Evolutionary conservation across 371 early-diverging fungal species (phyloP), one percentile per base, ranked within the genome.

Genomic region (Circinella umbellata): DNA sequence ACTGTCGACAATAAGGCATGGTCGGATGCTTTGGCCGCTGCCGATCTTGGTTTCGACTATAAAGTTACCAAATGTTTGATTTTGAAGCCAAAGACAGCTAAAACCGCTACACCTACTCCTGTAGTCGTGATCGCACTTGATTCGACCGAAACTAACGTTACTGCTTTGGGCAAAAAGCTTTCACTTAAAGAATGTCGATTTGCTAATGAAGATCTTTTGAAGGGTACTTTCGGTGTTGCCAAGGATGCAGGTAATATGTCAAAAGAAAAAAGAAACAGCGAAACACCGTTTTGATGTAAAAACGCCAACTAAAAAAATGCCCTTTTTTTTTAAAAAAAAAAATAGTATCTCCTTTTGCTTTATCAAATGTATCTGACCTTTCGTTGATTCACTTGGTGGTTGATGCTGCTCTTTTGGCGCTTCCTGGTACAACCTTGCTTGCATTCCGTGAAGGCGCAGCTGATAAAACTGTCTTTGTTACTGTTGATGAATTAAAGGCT

Each of bases 31-130:
- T 79, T 90, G 34, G 72, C 73, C 13, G 54, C 68, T 42, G 73
- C 70, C 57, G 67, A 65, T 48, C 39, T 63, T 48, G 59, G 70
- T 51, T 39, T 74, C 70, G 67, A 62, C 36, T 80, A 70, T 67
- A 71, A 77, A 46, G 66, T 81, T 18, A 88, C 90, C 71, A 90
- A 91, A 73, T 88, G 88, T 18, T 80, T 91, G 65, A 88, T 91
- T 67, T 80, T 89, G 61, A 91, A 91, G 85, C 92, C 92, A 47
- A 91, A 91, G 82, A 88, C 88, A 46, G 85, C 89, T 66, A 91
- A 91, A 78, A 75, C 86, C 1, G 90, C 88, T 20, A 70, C 86
- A 39, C 79, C 83, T 27, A 88, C 90, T 1, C 91, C 89, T 5
- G 86, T 91, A 7, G 73, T 91, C 54, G 86, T 90, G 35, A 73